phyloP scores from a whole-genome alignment of 2,329 filamentous ascomycete species.

The Graphilbum fragrans region DNA sequence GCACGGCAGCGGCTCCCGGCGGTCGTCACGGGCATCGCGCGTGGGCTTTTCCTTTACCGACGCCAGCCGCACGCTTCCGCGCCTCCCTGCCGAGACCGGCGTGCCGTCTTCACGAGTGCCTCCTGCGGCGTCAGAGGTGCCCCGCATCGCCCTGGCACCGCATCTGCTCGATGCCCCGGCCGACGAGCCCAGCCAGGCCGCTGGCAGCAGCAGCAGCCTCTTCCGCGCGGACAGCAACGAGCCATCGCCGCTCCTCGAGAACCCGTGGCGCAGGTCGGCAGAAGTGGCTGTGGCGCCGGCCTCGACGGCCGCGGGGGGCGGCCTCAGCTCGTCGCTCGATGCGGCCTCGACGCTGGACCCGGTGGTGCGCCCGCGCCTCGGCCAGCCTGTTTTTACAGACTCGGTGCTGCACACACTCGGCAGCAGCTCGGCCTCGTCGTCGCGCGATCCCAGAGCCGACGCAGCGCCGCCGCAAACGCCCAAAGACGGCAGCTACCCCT shows the following conservation, averaged over 20 bases:
- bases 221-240: constrained; percentile 5
- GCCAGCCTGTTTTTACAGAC: constrained; percentile 14
- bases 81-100: constrained; percentile 19
- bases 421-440: not conserved
- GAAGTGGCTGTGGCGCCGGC: constrained; percentile 9
- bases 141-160: not conserved
- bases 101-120: constrained; percentile 22
- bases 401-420: constrained; percentile 10
- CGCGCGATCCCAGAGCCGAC: not conserved
- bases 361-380: constrained; percentile 6
- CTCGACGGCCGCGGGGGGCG: not conserved
- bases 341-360: constrained; percentile 1
- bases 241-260: constrained; percentile 25
- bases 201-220: constrained; percentile 16
- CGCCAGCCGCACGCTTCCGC: constrained; percentile 14
- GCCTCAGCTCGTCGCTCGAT: not conserved
- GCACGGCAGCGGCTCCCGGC: constrained; percentile 14
- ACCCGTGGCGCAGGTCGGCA: constrained; percentile 24
- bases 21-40: constrained; percentile 34
- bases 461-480: not conserved
- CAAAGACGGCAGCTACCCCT: not conserved
- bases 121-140: too few species aligned
- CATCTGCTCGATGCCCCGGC: not conserved
- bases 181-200: constrained; percentile 7
- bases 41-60: constrained; percentile 27